Base-by-base conservation (phyloP, 208 protist genomes). In the Wallacemonas sp. region DNA sequence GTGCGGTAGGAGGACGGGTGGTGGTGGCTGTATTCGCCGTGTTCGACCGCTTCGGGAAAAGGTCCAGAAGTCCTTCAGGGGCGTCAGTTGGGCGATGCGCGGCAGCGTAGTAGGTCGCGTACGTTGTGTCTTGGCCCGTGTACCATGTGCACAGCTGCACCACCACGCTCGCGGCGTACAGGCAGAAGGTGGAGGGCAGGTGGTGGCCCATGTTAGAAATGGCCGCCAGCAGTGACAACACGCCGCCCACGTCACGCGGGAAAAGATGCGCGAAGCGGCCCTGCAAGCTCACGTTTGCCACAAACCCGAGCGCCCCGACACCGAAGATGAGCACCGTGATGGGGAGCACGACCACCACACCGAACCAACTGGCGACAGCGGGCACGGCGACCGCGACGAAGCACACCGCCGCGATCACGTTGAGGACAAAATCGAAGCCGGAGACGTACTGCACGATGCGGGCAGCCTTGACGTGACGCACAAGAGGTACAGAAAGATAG, bases 141-240 rank as follows among this genome's bases (percentile, higher is more conserved):
- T 22, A 65, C 42, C 38, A 58, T 17, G 44, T 48, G 37, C 36
- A 27, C 17, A 29, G 12, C 30, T 46, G 26, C 33, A 60, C 48
- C 13, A 72, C 27, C 10, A 66, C 1, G 48, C 32, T 33, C n/a
- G 59, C 59, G 27, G 22, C 24, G 27, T 66, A 72, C 15, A 72
- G 41, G 26, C 55, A 63, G 15, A 72, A 29, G 22, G 55, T 72
- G 53, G 6, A 19, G 13, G 66, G 66, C 5, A 72, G 13, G 27
- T 61, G 34, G 33, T 66, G 59, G 58, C 66, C 66, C 29, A 72
- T 55, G 58, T 72, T 72, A 22, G 42, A 39, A 12, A 72, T 50
- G 19, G 66, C 66, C 8, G 64, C 63, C 15, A 72, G 48, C 17
- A 72, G 58, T 15, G 66, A 53, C 13, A 72, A 45, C 9, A 66